Evolutionary conservation across 2,329 filamentous ascomycete species (phyloP).

Genomic region (Elsinoe necatrix): DNA sequence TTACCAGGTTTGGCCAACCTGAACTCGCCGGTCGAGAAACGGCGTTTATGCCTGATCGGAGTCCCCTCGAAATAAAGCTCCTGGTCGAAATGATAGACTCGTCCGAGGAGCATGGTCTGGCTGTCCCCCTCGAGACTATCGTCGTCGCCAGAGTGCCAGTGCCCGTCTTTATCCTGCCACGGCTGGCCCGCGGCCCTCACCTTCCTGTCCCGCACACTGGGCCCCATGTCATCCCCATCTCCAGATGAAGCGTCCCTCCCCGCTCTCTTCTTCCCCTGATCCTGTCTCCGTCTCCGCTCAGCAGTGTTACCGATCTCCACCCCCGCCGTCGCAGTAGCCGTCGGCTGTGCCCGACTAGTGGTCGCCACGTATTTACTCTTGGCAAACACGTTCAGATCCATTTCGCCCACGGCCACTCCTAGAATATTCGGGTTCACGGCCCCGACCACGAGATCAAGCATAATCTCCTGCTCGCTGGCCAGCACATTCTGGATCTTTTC

Average conservation of each 20-base stretch:
- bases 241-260: no score
- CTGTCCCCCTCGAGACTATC: constrained; percentile 54
- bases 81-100: constrained; percentile 78
- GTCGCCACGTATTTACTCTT: constrained; percentile 80
- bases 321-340: constrained; percentile 21
- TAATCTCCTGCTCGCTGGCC: constrained; percentile 87
- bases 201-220: background rate
- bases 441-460: constrained; percentile 81
- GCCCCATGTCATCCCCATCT: no score
- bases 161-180: constrained; percentile 19
- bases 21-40: constrained; percentile 71
- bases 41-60: constrained; percentile 66
- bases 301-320: background rate
- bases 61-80: constrained; percentile 83
- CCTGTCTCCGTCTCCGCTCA: background rate
- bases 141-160: constrained; percentile 30
- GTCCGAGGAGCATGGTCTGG: constrained; percentile 86
- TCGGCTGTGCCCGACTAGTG: background rate
- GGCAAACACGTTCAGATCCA: constrained; percentile 88
- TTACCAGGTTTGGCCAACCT: constrained; percentile 79
- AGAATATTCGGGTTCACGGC: constrained; percentile 92
- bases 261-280: no score
- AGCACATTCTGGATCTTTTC: constrained; percentile 80
- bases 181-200: background rate
- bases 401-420: constrained; percentile 72